Percentiles rank a stretch among this genome's conserved stretches.
These are phyloP conservation scores for Coccomyxa sp. DNA, from an alignment of 139 green algal genomes.

Conservation along the genomic window DNA sequence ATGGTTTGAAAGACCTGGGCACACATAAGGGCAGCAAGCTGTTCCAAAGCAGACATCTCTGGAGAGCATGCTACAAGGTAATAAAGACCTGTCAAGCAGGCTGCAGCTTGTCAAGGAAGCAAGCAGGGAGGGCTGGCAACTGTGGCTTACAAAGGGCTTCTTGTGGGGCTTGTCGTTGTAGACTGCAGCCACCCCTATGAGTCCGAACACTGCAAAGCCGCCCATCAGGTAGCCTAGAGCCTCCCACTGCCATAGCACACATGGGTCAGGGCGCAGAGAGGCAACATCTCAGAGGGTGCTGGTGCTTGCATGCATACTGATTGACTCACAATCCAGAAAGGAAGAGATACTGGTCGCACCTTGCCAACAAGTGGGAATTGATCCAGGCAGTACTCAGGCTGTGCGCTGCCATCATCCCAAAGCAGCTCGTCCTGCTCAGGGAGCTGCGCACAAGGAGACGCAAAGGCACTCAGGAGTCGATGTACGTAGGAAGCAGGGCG, in stretches of 20 bases:
- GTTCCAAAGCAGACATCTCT: not conserved
- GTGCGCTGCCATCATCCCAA: conserved; percentile 66
- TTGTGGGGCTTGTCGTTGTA: conserved; percentile 30
- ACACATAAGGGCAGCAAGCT: not conserved
- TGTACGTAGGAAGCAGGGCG: no score
- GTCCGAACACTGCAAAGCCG: conserved; percentile 34
- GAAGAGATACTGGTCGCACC: conserved; percentile 3
- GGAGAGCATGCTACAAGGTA: not conserved
- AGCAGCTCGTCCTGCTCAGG: conserved; percentile 63
- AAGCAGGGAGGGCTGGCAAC: not conserved
- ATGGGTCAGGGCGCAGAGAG: no score
- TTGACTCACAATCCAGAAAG: not conserved
- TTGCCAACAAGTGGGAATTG: conserved; percentile 35
- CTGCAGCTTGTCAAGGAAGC: no score
- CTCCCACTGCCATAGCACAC: conserved; percentile 10
- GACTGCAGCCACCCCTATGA: conserved; percentile 15
- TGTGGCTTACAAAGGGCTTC: conserved; percentile 29
- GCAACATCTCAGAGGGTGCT: no score
- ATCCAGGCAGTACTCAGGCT: conserved; percentile 63
- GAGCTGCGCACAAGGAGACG: conserved; percentile 31
- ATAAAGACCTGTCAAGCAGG: no score
- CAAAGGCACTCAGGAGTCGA: no score
- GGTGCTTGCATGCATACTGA: no score
- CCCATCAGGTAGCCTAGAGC: conserved; percentile 34
- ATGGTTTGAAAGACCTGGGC: not conserved